Evolutionary conservation across 208 protist species (phyloP), one percentile per base, ranked within the genome.

Genomic region (Strigomonas culicis): DNA sequence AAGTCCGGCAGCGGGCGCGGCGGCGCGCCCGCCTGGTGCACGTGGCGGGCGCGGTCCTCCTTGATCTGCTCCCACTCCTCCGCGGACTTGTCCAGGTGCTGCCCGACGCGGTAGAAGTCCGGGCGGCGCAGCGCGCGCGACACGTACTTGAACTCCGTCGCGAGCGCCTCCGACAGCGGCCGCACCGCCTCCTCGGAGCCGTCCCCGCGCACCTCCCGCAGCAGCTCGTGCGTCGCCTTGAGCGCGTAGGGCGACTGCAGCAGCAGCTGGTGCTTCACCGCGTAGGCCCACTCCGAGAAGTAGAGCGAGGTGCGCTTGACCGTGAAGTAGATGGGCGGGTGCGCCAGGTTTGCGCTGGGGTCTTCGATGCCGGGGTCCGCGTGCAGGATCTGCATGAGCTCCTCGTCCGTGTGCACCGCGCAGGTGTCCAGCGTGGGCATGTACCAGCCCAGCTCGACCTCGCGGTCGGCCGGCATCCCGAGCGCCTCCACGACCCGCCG

Each of bases 271-370:
- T 96, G 91, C 68, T 89, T 89, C 55, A 96, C 91, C 13, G 86
- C 86, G 69, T 88, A 94, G 30, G 91, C 91, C 88, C 91, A 96
- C 71, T 96, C 91, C 11, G 84, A 92, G 32, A 96, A 70, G 61
- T 88, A 77, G 24, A 96, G 62, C 30, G 78, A 78, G 58, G 77
- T 73, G 32, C 88, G 91, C 68, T 94, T 93, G 13, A 93, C 71
- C 39, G 90, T 73, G 53, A 96, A 86, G 74, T 96, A 96, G 41
- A 96, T 78, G n/a, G 91, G 91, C 30, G 91, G 86, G 70, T 93
- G 88, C 63, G 55, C 77, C 32, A 91, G 68, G 22, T 81, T 28
- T n/a, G 62, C 69, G 10, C 53, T 34, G n/a, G 85, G 70, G 60
- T 93, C 84, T 73, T 96, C 88, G 27, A 94, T 70, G 36, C 77